Conservation (phyloP, 441 rosid genomes). For the Pelargonium australe region DNA sequence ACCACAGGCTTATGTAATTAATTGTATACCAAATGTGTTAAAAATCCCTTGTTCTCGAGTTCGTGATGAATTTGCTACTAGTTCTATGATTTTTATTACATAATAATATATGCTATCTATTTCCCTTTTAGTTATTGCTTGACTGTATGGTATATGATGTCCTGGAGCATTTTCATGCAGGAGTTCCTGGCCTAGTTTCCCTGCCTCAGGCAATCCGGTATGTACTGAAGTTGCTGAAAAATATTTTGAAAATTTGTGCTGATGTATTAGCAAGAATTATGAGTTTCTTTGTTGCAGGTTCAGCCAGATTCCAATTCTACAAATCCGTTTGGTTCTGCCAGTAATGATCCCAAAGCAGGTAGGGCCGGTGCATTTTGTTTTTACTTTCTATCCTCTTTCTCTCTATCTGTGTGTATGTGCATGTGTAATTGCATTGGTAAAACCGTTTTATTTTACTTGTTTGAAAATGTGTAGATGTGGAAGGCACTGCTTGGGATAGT, state of each 20-base stretch:
- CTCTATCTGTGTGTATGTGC: no score
- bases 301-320: slow-evolving; percentile 23
- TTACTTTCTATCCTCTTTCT: no score
- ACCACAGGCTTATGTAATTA: no score
- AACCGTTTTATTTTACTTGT: no score
- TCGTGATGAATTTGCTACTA: background rate
- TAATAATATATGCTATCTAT: background rate
- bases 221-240: slow-evolving; percentile 16
- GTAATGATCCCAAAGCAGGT: slow-evolving; percentile 33
- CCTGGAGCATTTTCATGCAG: slow-evolving; percentile 30
- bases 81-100: background rate
- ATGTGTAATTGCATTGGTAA: no score
- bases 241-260: background rate
- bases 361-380: background rate
- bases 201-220: slow-evolving; percentile 35
- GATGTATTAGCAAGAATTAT: background rate
- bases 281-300: slow-evolving; percentile 23
- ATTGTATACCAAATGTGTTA: no score
- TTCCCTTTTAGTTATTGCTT: background rate
- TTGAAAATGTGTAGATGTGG: slow-evolving; percentile 20
- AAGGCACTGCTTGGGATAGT: slow-evolving; percentile 42
- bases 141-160: slow-evolving; percentile 14
- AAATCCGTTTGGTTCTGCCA: slow-evolving; percentile 21
- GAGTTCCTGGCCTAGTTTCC: slow-evolving; percentile 47
- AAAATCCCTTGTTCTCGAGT: background rate